phyloP scores from a whole-genome alignment of 164 flowering plant genomes.

The Nymphaea colorata region DNA sequence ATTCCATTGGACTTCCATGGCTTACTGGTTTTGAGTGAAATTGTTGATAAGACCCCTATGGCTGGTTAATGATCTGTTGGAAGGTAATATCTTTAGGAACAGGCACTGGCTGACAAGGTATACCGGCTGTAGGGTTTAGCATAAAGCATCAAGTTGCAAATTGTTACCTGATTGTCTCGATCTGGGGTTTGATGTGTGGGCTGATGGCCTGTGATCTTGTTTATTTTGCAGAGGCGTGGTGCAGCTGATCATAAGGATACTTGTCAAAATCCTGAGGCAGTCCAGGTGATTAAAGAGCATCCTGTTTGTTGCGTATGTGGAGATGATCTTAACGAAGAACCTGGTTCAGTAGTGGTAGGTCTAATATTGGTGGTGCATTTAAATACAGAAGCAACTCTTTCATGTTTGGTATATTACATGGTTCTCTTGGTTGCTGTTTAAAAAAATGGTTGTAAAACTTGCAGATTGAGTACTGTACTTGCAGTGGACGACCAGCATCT shows the following conservation, averaged over 20 bases:
- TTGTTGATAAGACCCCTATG: too few relatives aligned
- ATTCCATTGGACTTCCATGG: not conserved
- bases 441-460: not conserved
- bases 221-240: not conserved
- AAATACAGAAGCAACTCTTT: not conserved
- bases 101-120: too few relatives aligned
- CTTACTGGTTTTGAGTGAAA: too few relatives aligned
- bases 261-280: not conserved
- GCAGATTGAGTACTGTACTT: constrained; percentile 24
- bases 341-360: not conserved
- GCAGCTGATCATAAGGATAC: not conserved
- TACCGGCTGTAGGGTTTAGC: too few relatives aligned
- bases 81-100: not conserved
- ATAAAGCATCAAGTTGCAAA: not conserved
- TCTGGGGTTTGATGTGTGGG: not conserved
- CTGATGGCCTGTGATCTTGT: not conserved
- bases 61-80: not conserved
- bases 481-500: constrained; percentile 18
- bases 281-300: not conserved
- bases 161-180: not conserved
- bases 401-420: not conserved
- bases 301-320: not conserved
- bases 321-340: not conserved
- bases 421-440: not conserved
- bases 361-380: not conserved